These are phyloP conservation scores for Solanum dulcamara DNA, from an alignment of 257 asterid species.

Conservation along the genomic window DNA sequence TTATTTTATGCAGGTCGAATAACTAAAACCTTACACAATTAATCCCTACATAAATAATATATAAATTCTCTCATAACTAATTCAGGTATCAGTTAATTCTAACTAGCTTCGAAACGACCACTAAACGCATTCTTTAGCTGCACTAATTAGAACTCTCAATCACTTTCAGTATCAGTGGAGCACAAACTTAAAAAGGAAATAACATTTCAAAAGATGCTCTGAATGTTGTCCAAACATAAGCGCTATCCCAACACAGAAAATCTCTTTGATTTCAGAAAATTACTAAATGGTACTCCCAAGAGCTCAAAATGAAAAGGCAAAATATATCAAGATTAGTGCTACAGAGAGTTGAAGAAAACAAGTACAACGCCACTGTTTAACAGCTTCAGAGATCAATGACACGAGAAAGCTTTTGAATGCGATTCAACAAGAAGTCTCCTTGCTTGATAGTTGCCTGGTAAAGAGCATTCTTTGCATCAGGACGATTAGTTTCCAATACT, in stretches of 20 bases:
- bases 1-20: not conserved
- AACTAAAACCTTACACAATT: not conserved
- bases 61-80: not conserved
- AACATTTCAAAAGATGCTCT: not conserved
- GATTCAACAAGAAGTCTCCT: slow-evolving; percentile 86
- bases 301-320: not conserved
- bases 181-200: not conserved
- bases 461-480: slow-evolving; percentile 88
- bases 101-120: not conserved
- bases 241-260: not conserved
- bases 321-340: not conserved
- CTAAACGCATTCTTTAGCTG: not conserved
- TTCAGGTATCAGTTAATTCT: not conserved
- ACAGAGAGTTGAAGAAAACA: not conserved
- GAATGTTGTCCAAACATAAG: not conserved
- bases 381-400: slow-evolving; percentile 68
- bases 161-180: not conserved
- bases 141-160: not conserved
- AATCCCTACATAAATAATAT: not conserved
- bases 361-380: not conserved
- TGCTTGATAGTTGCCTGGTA: slow-evolving; percentile 90
- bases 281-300: not conserved
- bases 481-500: slow-evolving; percentile 79
- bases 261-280: not conserved
- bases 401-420: slow-evolving; percentile 88